Base-by-base conservation (phyloP, 257 asterid species). In the Scutellaria minor region DNA sequence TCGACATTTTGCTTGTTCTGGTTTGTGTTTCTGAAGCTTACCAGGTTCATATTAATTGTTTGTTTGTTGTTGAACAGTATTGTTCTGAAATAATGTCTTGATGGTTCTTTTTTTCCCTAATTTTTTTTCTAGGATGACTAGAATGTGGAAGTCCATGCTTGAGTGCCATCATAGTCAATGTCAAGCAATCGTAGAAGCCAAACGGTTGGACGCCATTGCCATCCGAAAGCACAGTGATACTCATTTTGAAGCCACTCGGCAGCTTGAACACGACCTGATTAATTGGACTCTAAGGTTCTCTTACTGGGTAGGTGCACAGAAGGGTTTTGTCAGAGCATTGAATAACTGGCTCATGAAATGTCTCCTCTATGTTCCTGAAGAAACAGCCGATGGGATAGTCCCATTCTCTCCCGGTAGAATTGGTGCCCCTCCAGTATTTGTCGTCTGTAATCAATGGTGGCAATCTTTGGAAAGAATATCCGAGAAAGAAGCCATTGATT, bases 91-190 rank as follows among this genome's bases (percentile, higher is more conserved):
- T 7, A 45, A 39, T 18, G 31, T 70, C 47, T 64, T 74, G 51
- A 75, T 44, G 42, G 13, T 45, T 9, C 27, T 24, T 31, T 55
- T 18, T 39, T 50, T 64, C 54, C 62, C 11, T 46, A 4, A 66
- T 41, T 37, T 72, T 44, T 79, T 20, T 66, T 73, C 27, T 44
- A 91, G 99, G 91, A 70, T 91, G 83, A 73, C 83, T 57, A 83
- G 81, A 82, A 93, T 93, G 98, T 93, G 98, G 98, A 93, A 86
- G 80, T 78, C 90, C 74, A 93, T 88, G 96, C 96, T 89, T 2
- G 96, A 91, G 70, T 91, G 97, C 80, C 98, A 93, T 78, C 96
- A 57, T 57, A 91, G 40, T 79, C 98, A 91, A 58, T 85, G 96
- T 61, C 89, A 84, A 81, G 96, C 98, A 47, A 91, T 93, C 50